Percentiles rank a stretch among this genome's conserved stretches.
phyloP scores from a whole-genome alignment of 2,329 filamentous ascomycete genomes.

The Colletotrichum karsti region DNA sequence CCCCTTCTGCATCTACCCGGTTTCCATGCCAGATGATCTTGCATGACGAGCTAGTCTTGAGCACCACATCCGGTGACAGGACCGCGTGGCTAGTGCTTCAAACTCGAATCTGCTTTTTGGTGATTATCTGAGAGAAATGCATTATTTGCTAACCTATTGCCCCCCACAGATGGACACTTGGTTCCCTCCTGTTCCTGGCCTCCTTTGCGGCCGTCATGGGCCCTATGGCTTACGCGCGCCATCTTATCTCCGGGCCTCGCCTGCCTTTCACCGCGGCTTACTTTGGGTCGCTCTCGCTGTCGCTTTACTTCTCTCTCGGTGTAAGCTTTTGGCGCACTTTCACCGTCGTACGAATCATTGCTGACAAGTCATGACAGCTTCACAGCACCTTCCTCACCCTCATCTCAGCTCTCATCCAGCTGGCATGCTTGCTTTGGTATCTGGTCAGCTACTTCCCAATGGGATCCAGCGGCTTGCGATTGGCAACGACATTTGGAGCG shows the following conservation, averaged over 20 bases:
- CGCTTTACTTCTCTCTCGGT: constrained; percentile 90
- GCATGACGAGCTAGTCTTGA: constrained; percentile 30
- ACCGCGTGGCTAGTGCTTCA: constrained; percentile 13
- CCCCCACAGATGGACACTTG: constrained; percentile 85
- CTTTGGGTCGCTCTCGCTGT: constrained; percentile 91
- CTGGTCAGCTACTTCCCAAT: constrained; percentile 98
- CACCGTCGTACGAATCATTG: constrained; percentile 17
- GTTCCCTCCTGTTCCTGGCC: constrained; percentile 86
- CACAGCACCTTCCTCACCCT: constrained; percentile 87
- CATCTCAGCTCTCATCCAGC: constrained; percentile 82
- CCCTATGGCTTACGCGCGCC: constrained; percentile 81
- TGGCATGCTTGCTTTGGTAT: constrained; percentile 89
- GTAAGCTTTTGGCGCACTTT: constrained; percentile 67
- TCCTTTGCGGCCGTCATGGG: constrained; percentile 98
- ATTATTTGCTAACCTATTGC: constrained; percentile 36
- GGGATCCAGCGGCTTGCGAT: constrained; percentile 87
- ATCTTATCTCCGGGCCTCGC: constrained; percentile 84
- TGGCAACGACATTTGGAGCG: constrained; percentile 87
- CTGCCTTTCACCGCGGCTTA: constrained; percentile 94
- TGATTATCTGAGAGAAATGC: background rate
- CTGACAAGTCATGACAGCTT: constrained; percentile 63
- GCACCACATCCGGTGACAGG: constrained; percentile 18
- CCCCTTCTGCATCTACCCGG: constrained; percentile 45
- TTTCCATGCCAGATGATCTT: constrained; percentile 38
- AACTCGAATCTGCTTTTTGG: background rate